Conservation (phyloP, 495 filamentous ascomycete species). For the Rusavskia elegans region DNA sequence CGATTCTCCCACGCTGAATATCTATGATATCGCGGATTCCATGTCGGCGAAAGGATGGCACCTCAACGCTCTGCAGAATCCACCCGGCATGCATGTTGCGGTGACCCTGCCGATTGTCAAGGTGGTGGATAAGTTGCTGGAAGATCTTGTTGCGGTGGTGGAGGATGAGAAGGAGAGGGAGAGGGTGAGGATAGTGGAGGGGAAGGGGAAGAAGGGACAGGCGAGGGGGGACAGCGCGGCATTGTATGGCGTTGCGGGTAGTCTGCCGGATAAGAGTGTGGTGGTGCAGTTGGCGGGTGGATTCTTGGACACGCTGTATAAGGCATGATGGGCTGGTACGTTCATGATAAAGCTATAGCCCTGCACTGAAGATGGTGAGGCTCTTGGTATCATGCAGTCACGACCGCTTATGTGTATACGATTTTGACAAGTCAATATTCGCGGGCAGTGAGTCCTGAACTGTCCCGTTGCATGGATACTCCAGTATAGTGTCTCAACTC, state of each 20-base stretch:
- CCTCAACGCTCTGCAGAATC: constrained; percentile 82
- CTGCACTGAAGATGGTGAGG: too few species aligned
- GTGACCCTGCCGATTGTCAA: constrained; percentile 79
- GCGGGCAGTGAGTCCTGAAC: too few species aligned
- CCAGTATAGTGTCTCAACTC: too few species aligned
- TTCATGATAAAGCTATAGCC: too few species aligned
- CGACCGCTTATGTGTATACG: too few species aligned
- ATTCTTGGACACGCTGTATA: constrained; percentile 92
- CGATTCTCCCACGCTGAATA: constrained; percentile 55
- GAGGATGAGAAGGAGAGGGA: constrained; percentile 59
- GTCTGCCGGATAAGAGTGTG: constrained; percentile 86
- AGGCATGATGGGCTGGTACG: constrained; percentile 40
- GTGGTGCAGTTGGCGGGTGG: constrained; percentile 79
- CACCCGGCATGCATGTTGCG: constrained; percentile 92
- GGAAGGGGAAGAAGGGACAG: constrained; percentile 52
- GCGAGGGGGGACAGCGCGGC: constrained; percentile 59
- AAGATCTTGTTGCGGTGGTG: constrained; percentile 62
- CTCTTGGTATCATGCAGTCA: too few species aligned
- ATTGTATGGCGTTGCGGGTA: constrained; percentile 89
- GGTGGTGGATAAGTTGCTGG: constrained; percentile 58
- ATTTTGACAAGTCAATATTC: too few species aligned
- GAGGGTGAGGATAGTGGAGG: constrained; percentile 46
- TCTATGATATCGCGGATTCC: constrained; percentile 77
- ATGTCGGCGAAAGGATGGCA: constrained; percentile 83
- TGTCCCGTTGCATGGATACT: too few species aligned